Evolutionary conservation across 2,329 filamentous ascomycete genomes (phyloP), one percentile per base, ranked within the genome.

Genomic region (Trichoderma atroviride): DNA sequence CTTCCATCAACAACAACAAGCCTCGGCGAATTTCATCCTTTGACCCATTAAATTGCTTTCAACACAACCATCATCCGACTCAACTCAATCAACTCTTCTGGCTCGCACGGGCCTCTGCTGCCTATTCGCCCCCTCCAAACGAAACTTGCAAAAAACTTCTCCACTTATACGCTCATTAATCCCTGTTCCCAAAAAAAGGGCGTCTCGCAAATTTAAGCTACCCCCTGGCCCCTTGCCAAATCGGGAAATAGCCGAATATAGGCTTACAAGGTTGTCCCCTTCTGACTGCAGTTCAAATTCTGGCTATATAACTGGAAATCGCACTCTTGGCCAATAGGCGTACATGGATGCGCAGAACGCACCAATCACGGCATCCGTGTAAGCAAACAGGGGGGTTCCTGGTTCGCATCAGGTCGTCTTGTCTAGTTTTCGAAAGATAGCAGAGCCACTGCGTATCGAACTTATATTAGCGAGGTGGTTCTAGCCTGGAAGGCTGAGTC

Each of bases 191-290:
- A 40, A n/a, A 19, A 16, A 9, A 33, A 43, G 29, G 31, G 40
- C 40, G 33, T n/a, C 40, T 4, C 31, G 22, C 19, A 59, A 14
- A 4, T 4, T 67, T 37, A 52, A 58, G 55, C 55, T 67, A 67
- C 55, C 63, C 40, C 63, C 63, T 67, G 63, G 63, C 63, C 33
- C 37, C 55, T 67, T 67, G 24, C 63, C 40, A 29, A 37, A 67
- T 58, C n/a, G 35, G 63, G 63, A 16, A 67, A 59, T 29, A 31
- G 55, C 63, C 63, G 63, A 59, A 52, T 37, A 27, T n/a, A 14
- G 33, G 33, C 33, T 35, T 35, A 35, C 63, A 35, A 6, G n/a
- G 35, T 14, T 16, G 16, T 43, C 13, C 37, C 31, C 55, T n/a
- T 43, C 14, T 14, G 10, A 27, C 33, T 35, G 13, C 31, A 1